A percentile compares a stretch with the other conserved stretches of the same genome.
Evolutionary conservation across 2,329 filamentous ascomycete species (phyloP).

Genomic region (Beauveria bassiana): DNA sequence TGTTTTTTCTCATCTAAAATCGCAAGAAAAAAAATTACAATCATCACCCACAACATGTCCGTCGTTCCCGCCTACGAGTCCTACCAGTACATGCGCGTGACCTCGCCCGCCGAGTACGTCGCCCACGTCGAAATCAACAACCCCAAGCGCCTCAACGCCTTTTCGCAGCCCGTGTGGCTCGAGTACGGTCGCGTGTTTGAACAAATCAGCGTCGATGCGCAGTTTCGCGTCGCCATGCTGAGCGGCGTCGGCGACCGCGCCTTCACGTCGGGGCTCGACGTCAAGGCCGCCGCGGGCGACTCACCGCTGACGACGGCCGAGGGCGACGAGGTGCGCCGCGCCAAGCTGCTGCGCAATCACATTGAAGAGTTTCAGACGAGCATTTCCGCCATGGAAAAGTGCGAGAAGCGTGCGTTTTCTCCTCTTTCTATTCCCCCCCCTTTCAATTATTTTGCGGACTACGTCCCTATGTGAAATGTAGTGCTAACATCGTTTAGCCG

Average conservation of each 20-base stretch:
- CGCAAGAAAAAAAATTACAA: background rate
- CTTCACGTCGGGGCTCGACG: constrained; percentile 81
- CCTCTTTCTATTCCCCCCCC: background rate
- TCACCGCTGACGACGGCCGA: constrained; percentile 31
- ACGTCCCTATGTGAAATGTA: background rate
- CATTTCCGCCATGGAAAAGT: constrained; percentile 69
- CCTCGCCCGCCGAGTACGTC: constrained; percentile 63
- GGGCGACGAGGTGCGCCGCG: constrained; percentile 56
- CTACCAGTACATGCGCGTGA: constrained; percentile 65
- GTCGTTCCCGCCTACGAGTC: constrained; percentile 22
- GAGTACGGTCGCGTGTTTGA: constrained; percentile 69
- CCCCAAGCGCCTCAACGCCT: constrained; percentile 80
- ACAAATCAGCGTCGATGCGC: constrained; percentile 61
- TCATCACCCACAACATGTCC: background rate
- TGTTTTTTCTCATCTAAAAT: background rate
- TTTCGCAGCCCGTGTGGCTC: constrained; percentile 77
- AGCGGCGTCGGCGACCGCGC: constrained; percentile 75
- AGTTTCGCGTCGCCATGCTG: constrained; percentile 70
- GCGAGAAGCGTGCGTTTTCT: constrained; percentile 66
- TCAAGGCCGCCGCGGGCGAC: constrained; percentile 57
- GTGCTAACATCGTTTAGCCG: constrained; percentile 40
- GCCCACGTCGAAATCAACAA: constrained; percentile 92
- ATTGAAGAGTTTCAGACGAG: constrained; percentile 75
- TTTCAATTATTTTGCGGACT: too few species aligned
- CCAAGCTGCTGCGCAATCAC: constrained; percentile 54